Evolutionary conservation across 768 basidiomycete genomes (phyloP).

Genomic region (Xerocomellus intermedius): DNA sequence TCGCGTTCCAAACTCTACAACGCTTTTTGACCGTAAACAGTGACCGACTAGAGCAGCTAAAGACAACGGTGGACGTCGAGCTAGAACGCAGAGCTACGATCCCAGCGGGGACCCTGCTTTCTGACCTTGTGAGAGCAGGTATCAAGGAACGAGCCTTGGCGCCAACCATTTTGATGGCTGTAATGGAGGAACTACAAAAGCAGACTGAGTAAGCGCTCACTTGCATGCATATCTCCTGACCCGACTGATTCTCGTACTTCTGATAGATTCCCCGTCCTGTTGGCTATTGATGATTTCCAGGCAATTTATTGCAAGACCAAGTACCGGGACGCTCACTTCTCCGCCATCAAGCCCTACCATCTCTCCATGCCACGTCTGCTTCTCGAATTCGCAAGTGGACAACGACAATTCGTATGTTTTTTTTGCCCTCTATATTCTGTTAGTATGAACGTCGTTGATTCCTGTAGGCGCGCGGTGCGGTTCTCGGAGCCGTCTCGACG

Average conservation of each 20-base stretch:
- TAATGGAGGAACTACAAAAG: constrained; percentile 59
- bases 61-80: constrained; percentile 40
- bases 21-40: constrained; percentile 62
- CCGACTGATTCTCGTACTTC: background rate
- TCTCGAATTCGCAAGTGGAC: constrained; percentile 76
- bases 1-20: constrained; percentile 61
- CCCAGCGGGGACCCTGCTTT: constrained; percentile 47
- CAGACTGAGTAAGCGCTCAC: constrained; percentile 56
- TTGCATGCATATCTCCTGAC: background rate
- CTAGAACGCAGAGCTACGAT: constrained; percentile 48
- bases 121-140: constrained; percentile 57
- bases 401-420: constrained; percentile 58
- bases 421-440: background rate
- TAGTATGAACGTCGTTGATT: background rate
- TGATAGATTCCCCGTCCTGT: constrained; percentile 67
- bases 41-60: constrained; percentile 40
- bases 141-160: constrained; percentile 51
- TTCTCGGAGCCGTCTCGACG: constrained; percentile 67
- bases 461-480: constrained; percentile 60
- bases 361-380: constrained; percentile 75
- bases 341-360: constrained; percentile 68
- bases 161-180: constrained; percentile 52
- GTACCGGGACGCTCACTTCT: constrained; percentile 76
- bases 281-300: constrained; percentile 90
- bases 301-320: constrained; percentile 63